Percentiles rank a stretch among this genome's conserved stretches.
Evolutionary conservation across 495 filamentous ascomycete species (phyloP).

Genomic region (Xylaria venustula): DNA sequence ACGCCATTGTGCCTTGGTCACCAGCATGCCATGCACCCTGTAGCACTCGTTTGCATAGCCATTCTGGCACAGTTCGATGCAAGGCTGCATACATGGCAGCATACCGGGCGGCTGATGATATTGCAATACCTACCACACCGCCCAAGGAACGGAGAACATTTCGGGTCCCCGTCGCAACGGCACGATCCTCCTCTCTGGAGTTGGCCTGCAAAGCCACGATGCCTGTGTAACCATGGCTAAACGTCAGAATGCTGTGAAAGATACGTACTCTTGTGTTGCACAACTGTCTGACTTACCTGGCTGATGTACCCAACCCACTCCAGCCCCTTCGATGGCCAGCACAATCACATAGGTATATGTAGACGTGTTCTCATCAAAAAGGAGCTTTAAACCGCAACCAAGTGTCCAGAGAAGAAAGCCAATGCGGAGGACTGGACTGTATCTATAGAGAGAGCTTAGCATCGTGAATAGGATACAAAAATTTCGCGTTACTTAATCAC

Average conservation of each 20-base stretch:
- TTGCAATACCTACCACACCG: slow-evolving; percentile 53
- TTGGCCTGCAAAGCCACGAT: slow-evolving; percentile 65
- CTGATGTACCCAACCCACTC: slow-evolving; percentile 59
- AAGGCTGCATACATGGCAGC: slow-evolving; percentile 48
- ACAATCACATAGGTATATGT: slow-evolving; percentile 52
- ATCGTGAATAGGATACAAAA: neutral
- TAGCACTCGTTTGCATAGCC: slow-evolving; percentile 17
- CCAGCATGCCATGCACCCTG: slow-evolving; percentile 18
- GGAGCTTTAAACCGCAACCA: slow-evolving; percentile 53
- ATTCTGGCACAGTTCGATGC: slow-evolving; percentile 36
- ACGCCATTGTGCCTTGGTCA: slow-evolving; percentile 28
- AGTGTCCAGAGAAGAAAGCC: slow-evolving; percentile 27
- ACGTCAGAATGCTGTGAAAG: neutral
- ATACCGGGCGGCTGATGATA: slow-evolving; percentile 56
- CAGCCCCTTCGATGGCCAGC: slow-evolving; percentile 53
- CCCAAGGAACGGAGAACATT: slow-evolving; percentile 61
- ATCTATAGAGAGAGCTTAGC: neutral
- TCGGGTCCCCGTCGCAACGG: slow-evolving; percentile 59
- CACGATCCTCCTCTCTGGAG: slow-evolving; percentile 55
- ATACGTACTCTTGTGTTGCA: neutral
- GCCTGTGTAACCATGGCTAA: slow-evolving; percentile 2
- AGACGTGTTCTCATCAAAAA: slow-evolving; percentile 49
- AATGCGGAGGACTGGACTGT: slow-evolving; percentile 8
- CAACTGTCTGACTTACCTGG: slow-evolving; percentile 32
- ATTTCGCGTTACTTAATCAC: slow-evolving; percentile 7